These are phyloP conservation scores for Penicillium decumbens DNA, from an alignment of 2,329 filamentous ascomycete species.

Conservation along the genomic window DNA sequence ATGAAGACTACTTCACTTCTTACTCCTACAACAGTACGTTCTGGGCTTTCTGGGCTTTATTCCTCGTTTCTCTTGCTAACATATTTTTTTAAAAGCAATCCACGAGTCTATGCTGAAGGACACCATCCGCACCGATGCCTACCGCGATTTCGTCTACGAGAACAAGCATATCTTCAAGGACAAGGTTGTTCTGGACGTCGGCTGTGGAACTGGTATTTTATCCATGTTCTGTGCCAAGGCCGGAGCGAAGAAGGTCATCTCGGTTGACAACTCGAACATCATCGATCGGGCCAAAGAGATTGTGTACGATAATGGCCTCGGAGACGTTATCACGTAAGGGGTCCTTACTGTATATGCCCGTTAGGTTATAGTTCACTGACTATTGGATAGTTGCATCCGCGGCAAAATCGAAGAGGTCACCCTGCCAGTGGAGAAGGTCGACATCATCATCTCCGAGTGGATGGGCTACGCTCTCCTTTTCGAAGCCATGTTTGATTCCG, in stretches of 20 bases:
- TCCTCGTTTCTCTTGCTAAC: slow-evolving; percentile 2
- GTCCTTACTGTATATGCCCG: neutral
- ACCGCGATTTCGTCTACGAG: slow-evolving; percentile 90
- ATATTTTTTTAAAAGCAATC: slow-evolving; percentile 57
- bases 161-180: slow-evolving; percentile 82
- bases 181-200: slow-evolving; percentile 86
- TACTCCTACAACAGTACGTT: slow-evolving; percentile 63
- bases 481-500: slow-evolving; percentile 92
- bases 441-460: slow-evolving; percentile 96
- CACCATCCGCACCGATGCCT: slow-evolving; percentile 78
- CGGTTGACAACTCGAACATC: slow-evolving; percentile 88
- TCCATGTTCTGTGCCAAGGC: slow-evolving; percentile 93
- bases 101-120: slow-evolving; percentile 97
- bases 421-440: slow-evolving; percentile 73
- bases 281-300: slow-evolving; percentile 82
- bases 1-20: slow-evolving; percentile 60
- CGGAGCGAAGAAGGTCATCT: slow-evolving; percentile 78
- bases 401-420: slow-evolving; percentile 85
- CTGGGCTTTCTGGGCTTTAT: neutral
- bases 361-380: slow-evolving; percentile 7
- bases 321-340: slow-evolving; percentile 61
- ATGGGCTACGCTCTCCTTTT: slow-evolving; percentile 95
- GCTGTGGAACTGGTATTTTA: slow-evolving; percentile 78
- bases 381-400: slow-evolving; percentile 56
- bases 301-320: slow-evolving; percentile 72